These are phyloP conservation scores for Globisporangium paddicum DNA, from an alignment of 352 stramenopile species.

Conservation along the genomic window DNA sequence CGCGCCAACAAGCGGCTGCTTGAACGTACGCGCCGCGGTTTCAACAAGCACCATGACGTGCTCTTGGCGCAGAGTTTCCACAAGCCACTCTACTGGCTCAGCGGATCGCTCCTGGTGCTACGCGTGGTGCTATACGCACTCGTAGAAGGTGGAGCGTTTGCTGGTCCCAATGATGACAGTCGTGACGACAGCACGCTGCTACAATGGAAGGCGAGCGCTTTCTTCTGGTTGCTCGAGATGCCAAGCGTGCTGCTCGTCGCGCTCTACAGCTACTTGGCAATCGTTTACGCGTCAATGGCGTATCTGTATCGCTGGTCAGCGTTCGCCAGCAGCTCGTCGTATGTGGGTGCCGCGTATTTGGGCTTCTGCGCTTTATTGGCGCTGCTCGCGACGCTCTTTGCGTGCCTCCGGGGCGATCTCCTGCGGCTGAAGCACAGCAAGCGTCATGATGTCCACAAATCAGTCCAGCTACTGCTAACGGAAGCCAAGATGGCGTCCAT, in stretches of 20 bases:
- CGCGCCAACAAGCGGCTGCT: not conserved
- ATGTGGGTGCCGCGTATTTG: not conserved
- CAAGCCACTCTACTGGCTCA: slow-evolving; percentile 19
- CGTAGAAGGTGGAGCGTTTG: slow-evolving; percentile 1
- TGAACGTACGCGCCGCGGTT: not conserved
- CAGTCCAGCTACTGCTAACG: not conserved
- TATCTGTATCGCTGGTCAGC: slow-evolving; percentile 18
- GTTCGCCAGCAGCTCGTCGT: not conserved
- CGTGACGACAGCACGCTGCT: not conserved
- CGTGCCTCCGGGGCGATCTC: not conserved
- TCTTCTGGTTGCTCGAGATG: slow-evolving; percentile 33
- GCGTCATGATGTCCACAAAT: not conserved
- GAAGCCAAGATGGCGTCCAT: not conserved
- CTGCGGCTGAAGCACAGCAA: not conserved
- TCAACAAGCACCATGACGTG: not conserved
- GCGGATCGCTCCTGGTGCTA: slow-evolving; percentile 20
- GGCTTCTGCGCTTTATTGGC: slow-evolving; percentile 5
- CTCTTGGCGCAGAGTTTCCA: slow-evolving; percentile 25
- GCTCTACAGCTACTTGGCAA: slow-evolving; percentile 28
- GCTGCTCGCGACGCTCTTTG: slow-evolving; percentile 4
- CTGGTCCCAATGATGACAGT: too few species aligned
- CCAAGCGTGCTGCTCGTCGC: slow-evolving; percentile 20
- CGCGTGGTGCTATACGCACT: slow-evolving; percentile 17
- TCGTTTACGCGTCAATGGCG: slow-evolving; percentile 24
- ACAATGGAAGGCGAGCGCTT: slow-evolving; percentile 1